Evolutionary conservation across 352 stramenopile genomes (phyloP).

Genomic region (Pythium periplocum): DNA sequence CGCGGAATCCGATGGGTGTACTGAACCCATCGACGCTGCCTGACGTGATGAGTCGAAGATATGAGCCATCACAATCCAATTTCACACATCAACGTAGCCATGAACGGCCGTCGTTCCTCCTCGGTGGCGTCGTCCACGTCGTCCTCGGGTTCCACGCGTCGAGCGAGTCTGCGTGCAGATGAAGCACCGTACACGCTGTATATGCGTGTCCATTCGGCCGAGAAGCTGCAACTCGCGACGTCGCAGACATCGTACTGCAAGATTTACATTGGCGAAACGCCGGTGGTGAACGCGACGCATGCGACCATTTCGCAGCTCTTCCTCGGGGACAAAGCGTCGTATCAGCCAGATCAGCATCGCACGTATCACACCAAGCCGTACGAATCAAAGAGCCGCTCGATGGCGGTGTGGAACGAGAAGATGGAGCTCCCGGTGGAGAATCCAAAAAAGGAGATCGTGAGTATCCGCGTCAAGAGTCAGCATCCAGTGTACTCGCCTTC

Average conservation of each 20-base stretch:
- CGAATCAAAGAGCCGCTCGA: constrained; percentile 18
- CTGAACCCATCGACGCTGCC: too few relatives aligned
- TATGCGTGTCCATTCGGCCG: constrained; percentile 59
- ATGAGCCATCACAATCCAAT: too few relatives aligned
- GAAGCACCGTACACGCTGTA: constrained; percentile 45
- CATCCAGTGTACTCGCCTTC: constrained; percentile 56
- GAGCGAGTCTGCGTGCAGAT: not conserved
- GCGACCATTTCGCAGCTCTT: constrained; percentile 20
- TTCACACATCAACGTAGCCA: too few relatives aligned
- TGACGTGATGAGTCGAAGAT: too few relatives aligned
- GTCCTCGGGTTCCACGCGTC: not conserved
- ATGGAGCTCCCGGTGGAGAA: constrained; percentile 53
- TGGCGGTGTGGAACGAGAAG: constrained; percentile 75
- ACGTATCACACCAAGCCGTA: constrained; percentile 60
- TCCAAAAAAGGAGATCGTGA: constrained; percentile 44
- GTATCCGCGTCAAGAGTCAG: constrained; percentile 71
- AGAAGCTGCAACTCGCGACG: constrained; percentile 31
- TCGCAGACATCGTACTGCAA: constrained; percentile 60
- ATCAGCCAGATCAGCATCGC: constrained; percentile 23
- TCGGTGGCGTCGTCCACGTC: not conserved
- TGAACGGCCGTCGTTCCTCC: not conserved
- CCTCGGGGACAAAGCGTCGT: constrained; percentile 3
- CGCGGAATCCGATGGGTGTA: too few relatives aligned
- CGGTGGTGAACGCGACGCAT: constrained; percentile 32
- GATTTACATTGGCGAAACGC: constrained; percentile 54